Evolutionary conservation across 2,329 filamentous ascomycete genomes (phyloP), one percentile per base, ranked within the genome.

Genomic region (Onygenales sp.): DNA sequence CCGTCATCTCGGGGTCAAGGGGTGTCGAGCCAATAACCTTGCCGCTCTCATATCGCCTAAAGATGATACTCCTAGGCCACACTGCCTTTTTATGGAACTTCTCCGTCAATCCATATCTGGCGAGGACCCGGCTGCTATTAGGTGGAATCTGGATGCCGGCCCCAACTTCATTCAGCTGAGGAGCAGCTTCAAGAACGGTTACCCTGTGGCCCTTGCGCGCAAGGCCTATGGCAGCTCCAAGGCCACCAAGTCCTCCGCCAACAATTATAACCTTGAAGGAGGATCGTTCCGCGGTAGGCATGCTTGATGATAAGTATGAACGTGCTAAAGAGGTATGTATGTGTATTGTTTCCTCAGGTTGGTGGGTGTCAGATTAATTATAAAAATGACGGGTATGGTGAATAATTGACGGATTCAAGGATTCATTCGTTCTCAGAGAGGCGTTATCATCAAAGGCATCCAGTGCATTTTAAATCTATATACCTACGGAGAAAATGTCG

Each of bases 11-110:
- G 3, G 59, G 56, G n/a, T 59, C 51, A 13, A 67, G 60, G 17
- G 67, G 61, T 13, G 69, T 73, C 51, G 60, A 63, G 2, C 66
- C 67, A 35, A 71, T 64, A 9, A 60, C 35, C 1, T 57, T 52
- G 38, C 66, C 62, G 42, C 58, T 58, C 41, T 65, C 51, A 63
- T 67, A 71, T 46, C 69, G 59, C 10, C 66, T 63, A 52, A 70
- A 64, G 7, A 57, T 60, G 48, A 69, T 69, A 41, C 57, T 59
- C 11, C 59, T 57, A 4, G 64, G 67, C 51, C 63, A 55, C 8
- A 63, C 62, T 35, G 58, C 59, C 17, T 50, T 48, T 42, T 48
- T 14, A n/a, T 32, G 11, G 43, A 54, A 51, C 44, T 49, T 50
- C 7, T 43, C 53, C 10, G 14, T 52, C 42, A 56, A 33, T 11